Evolutionary conservation across 2,329 filamentous ascomycete species (phyloP).

Genomic region (Aspergillus texensis): DNA sequence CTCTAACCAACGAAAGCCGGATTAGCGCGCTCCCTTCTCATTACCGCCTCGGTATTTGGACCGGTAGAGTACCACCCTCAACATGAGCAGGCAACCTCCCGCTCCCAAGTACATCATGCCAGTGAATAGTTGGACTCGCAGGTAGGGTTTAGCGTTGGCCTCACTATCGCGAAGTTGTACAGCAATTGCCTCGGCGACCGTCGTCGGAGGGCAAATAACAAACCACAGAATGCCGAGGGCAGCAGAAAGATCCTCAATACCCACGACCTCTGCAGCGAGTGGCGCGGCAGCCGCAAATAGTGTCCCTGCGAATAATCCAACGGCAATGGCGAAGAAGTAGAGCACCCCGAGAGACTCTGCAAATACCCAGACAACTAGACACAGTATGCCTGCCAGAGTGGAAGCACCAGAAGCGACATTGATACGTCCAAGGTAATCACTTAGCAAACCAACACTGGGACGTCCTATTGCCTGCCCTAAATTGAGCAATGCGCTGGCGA

Average conservation of each 20-base stretch:
- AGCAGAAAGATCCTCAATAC: background rate
- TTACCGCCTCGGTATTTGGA: too few relatives aligned
- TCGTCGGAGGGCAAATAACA: background rate
- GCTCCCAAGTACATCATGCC: background rate
- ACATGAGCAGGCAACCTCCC: background rate
- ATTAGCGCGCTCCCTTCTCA: too few relatives aligned
- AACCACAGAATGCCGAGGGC: background rate
- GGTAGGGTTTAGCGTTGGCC: background rate
- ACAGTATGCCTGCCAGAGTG: background rate
- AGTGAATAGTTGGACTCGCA: background rate
- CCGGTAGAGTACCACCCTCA: too few relatives aligned
- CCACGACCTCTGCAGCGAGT: background rate
- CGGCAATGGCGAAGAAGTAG: background rate
- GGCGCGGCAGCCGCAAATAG: background rate
- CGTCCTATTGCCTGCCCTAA: conserved; percentile 57
- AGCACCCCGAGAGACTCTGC: background rate
- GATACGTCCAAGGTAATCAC: conserved; percentile 59
- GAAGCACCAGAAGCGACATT: conserved; percentile 53
- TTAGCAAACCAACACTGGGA: conserved; percentile 61
- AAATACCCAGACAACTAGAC: background rate
- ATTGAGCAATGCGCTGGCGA: conserved; percentile 62
- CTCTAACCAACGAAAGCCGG: too few relatives aligned
- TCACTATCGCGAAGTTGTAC: background rate
- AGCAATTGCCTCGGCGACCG: background rate
- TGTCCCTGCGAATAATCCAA: background rate